Conservation (phyloP, 768 basidiomycete species). For the Amanita exitialis region DNA sequence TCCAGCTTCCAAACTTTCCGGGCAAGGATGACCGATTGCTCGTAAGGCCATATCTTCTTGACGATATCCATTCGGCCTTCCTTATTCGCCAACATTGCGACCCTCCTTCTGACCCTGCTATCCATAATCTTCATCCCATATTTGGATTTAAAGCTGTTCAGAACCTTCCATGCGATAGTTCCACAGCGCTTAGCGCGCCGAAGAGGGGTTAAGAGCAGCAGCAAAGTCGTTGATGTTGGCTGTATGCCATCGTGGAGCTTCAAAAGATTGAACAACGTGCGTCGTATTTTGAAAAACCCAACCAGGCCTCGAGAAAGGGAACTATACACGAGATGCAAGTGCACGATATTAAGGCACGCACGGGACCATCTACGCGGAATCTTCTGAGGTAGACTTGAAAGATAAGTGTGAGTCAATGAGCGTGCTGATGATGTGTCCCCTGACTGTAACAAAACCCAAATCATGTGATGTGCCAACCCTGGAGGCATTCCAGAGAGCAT, state of each 20-base stretch:
- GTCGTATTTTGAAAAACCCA: conserved; percentile 33
- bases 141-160: conserved; percentile 33
- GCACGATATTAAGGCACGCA: conserved; percentile 42
- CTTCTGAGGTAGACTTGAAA: conserved; percentile 34
- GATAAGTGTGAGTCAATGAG: conserved; percentile 36
- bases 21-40: conserved; percentile 8
- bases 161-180: conserved; percentile 35
- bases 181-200: conserved; percentile 39
- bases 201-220: conserved; percentile 46
- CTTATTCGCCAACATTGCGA: conserved; percentile 51
- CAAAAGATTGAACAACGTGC: conserved; percentile 34
- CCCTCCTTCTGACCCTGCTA: conserved; percentile 46
- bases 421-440: conserved; percentile 29
- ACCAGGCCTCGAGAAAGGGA: conserved; percentile 26
- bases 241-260: conserved; percentile 34
- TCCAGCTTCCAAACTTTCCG: conserved; percentile 12
- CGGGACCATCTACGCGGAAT: conserved; percentile 24
- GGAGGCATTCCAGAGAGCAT: conserved; percentile 26
- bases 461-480: conserved; percentile 33
- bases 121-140: conserved; percentile 53
- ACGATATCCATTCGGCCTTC: conserved; percentile 52
- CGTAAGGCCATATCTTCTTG: conserved; percentile 17
- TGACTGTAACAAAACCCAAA: conserved; percentile 34
- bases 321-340: conserved; percentile 33
- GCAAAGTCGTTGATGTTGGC: conserved; percentile 52